These are phyloP conservation scores for Graphilbum sp. DNA, from an alignment of 2,329 filamentous ascomycete species.

Conservation along the genomic window DNA sequence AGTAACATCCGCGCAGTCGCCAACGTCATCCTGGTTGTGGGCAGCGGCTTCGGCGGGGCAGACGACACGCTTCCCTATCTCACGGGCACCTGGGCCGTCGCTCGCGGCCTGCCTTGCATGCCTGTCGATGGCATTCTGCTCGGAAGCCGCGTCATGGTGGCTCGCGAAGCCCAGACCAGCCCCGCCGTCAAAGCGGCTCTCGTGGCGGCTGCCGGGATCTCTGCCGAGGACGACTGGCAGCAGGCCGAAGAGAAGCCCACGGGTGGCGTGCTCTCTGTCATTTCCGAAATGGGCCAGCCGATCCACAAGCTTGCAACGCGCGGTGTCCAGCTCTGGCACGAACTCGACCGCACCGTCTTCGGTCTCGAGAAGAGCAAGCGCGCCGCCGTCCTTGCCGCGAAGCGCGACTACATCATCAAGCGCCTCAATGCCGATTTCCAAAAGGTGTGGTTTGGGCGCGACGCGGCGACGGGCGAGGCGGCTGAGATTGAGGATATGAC, in stretches of 20 bases:
- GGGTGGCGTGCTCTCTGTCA: constrained; percentile 88
- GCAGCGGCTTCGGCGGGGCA: constrained; percentile 79
- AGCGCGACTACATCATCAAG: constrained; percentile 81
- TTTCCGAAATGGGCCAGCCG: constrained; percentile 98
- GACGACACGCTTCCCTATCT: constrained; percentile 89
- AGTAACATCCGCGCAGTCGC: constrained; percentile 67
- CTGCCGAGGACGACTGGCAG: constrained; percentile 72
- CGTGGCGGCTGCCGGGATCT: constrained; percentile 68
- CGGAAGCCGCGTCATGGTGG: constrained; percentile 86
- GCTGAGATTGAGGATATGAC: constrained; percentile 94
- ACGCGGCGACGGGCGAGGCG: constrained; percentile 60
- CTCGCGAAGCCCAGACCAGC: constrained; percentile 82
- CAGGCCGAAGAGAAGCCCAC: constrained; percentile 82
- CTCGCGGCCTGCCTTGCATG: constrained; percentile 80
- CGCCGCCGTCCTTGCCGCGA: constrained; percentile 72
- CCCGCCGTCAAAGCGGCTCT: constrained; percentile 80
- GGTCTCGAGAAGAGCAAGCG: constrained; percentile 89
- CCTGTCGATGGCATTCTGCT: constrained; percentile 86
- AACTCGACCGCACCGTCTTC: constrained; percentile 99
- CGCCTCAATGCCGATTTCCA: constrained; percentile 94
- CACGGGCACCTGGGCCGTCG: constrained; percentile 74
- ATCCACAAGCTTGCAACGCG: constrained; percentile 98
- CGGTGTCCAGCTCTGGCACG: constrained; percentile 91
- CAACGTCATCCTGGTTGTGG: constrained; percentile 79
- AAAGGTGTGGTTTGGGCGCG: constrained; percentile 90